These are phyloP conservation scores for Parvularia atlantis DNA, from an alignment of 78 protist species.

Conservation along the genomic window DNA sequence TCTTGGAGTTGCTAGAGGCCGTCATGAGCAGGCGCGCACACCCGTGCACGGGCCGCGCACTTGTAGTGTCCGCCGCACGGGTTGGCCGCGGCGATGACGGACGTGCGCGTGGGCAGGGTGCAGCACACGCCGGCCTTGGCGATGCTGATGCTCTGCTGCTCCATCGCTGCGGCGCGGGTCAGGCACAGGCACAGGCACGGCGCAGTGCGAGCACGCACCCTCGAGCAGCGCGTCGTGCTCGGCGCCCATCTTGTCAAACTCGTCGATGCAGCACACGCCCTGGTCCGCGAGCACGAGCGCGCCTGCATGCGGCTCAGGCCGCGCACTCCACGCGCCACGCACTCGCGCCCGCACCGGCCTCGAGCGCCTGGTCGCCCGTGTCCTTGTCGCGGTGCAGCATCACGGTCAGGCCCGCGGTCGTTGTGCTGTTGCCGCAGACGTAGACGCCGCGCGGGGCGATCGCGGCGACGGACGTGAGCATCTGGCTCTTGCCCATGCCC, in stretches of 20 bases:
- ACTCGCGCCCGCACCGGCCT: no score
- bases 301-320: no score
- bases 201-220: no score
- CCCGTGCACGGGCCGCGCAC: neutral
- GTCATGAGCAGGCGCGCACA: neutral
- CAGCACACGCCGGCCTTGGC: constrained; percentile 96
- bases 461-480: constrained; percentile 66
- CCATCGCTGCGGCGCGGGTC: constrained; percentile 99
- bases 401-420: constrained; percentile 94
- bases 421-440: constrained; percentile 95
- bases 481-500: constrained; percentile 93
- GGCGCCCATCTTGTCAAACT: constrained; percentile 95
- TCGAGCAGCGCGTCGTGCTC: constrained; percentile 36
- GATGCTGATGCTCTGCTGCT: constrained; percentile 89
- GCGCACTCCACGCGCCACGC: no score
- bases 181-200: no score
- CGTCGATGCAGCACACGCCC: constrained; percentile 95
- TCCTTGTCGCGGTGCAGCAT: constrained; percentile 65
- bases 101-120: constrained; percentile 83
- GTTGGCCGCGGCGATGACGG: constrained; percentile 97
- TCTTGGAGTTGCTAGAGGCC: constrained; percentile 28
- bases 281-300: constrained; percentile 74
- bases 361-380: constrained; percentile 82
- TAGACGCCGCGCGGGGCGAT: constrained; percentile 89
- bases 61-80: constrained; percentile 94